Evolutionary conservation across 768 basidiomycete genomes (phyloP), one percentile per base, ranked within the genome.

Genomic region (Dioszegia crocea): DNA sequence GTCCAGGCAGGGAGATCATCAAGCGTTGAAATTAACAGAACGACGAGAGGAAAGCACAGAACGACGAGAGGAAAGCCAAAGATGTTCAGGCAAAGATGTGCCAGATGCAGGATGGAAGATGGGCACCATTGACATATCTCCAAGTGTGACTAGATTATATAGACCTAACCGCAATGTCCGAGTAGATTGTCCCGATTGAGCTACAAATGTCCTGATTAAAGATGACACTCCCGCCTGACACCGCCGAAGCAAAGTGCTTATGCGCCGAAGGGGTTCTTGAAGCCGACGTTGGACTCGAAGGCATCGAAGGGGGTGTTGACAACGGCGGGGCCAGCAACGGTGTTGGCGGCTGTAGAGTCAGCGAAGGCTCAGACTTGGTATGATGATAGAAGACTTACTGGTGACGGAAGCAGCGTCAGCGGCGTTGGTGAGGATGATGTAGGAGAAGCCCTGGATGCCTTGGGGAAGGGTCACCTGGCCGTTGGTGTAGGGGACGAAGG

Each of bases 271-370:
- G 52, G 52, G 52, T 54, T 29, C 52, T 17, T 61, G 65, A 66
- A 69, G 30, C 56, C 50, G 21, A 65, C 65, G 65, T 69, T 69
- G 39, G 40, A 46, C 44, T 51, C 39, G 45, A 30, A 45, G 48
- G 62, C 46, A 30, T 39, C 43, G 61, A 69, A 66, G 31, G 65
- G 61, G 48, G 59, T 50, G 57, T 63, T 45, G 26, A 82, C 63
- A n/a, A n/a, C n/a, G n/a, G n/a, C n/a, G n/a, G n/a, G n/a, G n/a
- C n/a, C n/a, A n/a, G n/a, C n/a, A n/a, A 86, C 75, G 24, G 80
- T 83, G 55, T 75, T 81, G 33, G 79, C 78, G 52, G 83, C 81
- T 50, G 21, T 4, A 9, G 24, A 10, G 36, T 50, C 31, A 50
- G 49, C 36, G n/a, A n/a, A n/a, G n/a, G n/a, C n/a, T n/a, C 4